Base-by-base conservation (phyloP, 2,329 filamentous ascomycete genomes). In the Cyphellophora attinorum region DNA sequence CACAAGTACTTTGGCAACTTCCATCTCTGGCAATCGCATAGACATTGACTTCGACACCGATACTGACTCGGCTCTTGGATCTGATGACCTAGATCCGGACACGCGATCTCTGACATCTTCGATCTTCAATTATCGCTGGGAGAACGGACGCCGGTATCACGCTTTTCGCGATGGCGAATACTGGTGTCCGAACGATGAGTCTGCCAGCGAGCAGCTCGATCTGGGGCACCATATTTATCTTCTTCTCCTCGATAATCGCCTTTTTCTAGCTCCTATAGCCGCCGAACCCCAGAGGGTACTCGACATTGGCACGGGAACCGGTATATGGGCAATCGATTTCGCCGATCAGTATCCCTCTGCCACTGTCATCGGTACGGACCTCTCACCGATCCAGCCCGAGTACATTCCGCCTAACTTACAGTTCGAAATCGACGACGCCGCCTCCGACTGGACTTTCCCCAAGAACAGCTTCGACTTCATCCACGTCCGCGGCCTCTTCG, bases 331-430 rank as follows among this genome's bases (percentile, higher is more conserved):
- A 5, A 38, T 47, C 14, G 45, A 46, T 28, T 33, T 56, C 29
- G 54, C 51, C 33, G 42, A 62, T 45, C 27, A 56, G 27, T 49
- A 58, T 37, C 58, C 59, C 5, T 50, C 49, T 15, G 60, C 64
- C 11, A 47, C 53, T 16, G 58, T 72, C 25, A 59, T 58, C 3
- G 67, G 66, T 25, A 62, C 58, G 14, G 65, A 69, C 44, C 58
- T 69, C 29, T 64, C 60, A 1, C 64, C 66, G 23, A 69, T 68
- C 31, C 67, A 70, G 27, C 66, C 65, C 3, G 49, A 51, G 35
- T 63, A 60, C 54, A 48, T 56, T 2, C 56, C 54, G 6, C 50
- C 52, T 2, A 57, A 57, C 27, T 40, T 56, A 5, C 44, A 42
- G 11, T 59, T 59, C 35, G 27, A 55, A 3, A 47, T 59, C 3